Base-by-base conservation (phyloP, 306 rosid genomes). In the Rubus idaeus region DNA sequence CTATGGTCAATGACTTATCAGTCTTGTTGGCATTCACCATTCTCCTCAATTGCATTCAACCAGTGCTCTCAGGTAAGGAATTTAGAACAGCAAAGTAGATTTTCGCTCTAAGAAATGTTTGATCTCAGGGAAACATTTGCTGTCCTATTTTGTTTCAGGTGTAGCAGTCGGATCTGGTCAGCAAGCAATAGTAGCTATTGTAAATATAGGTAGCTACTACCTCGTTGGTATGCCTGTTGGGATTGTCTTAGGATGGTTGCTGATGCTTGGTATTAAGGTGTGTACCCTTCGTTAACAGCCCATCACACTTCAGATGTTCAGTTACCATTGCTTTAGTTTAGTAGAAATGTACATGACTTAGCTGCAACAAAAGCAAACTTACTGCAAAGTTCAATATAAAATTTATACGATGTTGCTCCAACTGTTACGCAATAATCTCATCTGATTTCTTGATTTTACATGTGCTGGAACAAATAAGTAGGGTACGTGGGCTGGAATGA, bases 401-500 rank as follows among this genome's bases (percentile, higher is more conserved):
- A 72, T 72, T 55, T 72, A 39, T 18, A 8, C 47, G 3, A 16
- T 55, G 70, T 69, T 61, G 5, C 30, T 44, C 46, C 50, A 14
- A 66, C 13, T 45, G 11, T 21, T 18, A 13, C 4, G 2, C 21
- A 52, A 39, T 55, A 37, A 4, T 37, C 6, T 16, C 10, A 26
- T 81, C 49, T 63, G 11, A 10, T 64, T 63, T 55, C 7, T 55
- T 67, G 23, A 46, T 20, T 62, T 45, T 30, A 45, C 20, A 0
- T 79, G 45, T n/a, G 2, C 23, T 47, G 21, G 37, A 60, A 55
- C 51, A 18, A 47, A 16, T 42, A 51, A 16, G 45, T 57, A 86
- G 94, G 92, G 91, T 5, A 75, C 86, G 76, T 88, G 91, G 94
- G 55, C 75, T 17, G 94, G 97, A 77, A 89, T 91, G 91, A 76